Conservation (phyloP, 805 yeast species). For the Brettanomyces bruxellensis region DNA sequence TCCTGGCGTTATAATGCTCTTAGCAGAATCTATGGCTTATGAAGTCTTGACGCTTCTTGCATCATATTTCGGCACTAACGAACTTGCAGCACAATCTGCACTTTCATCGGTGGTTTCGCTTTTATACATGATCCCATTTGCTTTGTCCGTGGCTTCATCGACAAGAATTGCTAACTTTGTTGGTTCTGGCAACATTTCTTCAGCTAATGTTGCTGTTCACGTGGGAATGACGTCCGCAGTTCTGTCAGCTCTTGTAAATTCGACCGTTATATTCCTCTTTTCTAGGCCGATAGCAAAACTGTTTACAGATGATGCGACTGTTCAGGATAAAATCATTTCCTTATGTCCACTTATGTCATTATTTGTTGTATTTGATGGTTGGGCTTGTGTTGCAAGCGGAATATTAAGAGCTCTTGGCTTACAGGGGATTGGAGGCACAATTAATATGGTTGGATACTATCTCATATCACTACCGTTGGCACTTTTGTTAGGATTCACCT, state of each 20-base stretch:
- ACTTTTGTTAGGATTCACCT: constrained; percentile 42
- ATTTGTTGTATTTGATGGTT: constrained; percentile 60
- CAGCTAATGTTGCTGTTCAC: constrained; percentile 30
- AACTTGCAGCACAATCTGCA: constrained; percentile 49
- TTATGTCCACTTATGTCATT: constrained; percentile 59
- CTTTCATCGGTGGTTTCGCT: constrained; percentile 44
- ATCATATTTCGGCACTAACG: constrained; percentile 41
- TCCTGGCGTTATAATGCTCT: constrained; percentile 45
- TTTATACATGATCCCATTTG: constrained; percentile 49
- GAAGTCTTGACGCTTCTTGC: constrained; percentile 48
- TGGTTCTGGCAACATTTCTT: constrained; percentile 30
- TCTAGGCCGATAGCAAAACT: constrained; percentile 42
- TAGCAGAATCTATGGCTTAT: constrained; percentile 49
- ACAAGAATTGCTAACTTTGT: constrained; percentile 48
- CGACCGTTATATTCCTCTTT: constrained; percentile 36
- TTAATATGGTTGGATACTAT: constrained; percentile 67
- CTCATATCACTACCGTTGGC: constrained; percentile 63
- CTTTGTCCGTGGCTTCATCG: constrained; percentile 44
- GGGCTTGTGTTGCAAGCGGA: constrained; percentile 66
- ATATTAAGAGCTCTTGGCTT: constrained; percentile 68
- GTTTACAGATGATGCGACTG: constrained; percentile 56
- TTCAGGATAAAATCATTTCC: constrained; percentile 39
- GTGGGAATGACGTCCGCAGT: constrained; percentile 31
- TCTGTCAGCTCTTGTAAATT: constrained; percentile 29
- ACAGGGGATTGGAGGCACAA: constrained; percentile 62